Conservation (phyloP, 306 rosid species). For the Begonia peltatifolia region DNA sequence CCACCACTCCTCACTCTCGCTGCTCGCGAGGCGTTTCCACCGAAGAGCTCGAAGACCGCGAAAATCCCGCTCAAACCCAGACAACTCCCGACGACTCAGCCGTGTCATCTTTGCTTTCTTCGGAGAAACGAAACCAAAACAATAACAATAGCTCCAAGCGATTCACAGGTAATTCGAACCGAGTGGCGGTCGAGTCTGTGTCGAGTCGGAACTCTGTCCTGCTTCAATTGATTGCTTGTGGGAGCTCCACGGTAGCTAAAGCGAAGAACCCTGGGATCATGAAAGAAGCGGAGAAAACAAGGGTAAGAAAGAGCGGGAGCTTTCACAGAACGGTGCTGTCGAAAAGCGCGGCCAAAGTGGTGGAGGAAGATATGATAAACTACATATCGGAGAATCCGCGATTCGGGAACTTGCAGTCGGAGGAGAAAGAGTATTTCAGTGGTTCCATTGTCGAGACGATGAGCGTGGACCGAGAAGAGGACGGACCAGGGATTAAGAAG, state of each 20-base stretch:
- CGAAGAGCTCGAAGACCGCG: slow-evolving; percentile 32
- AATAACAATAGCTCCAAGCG: slow-evolving; percentile 8
- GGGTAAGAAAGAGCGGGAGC: slow-evolving; percentile 15
- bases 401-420: slow-evolving; percentile 50
- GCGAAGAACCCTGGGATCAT: slow-evolving; percentile 14
- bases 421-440: slow-evolving; percentile 84
- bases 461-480: slow-evolving; percentile 20
- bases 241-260: slow-evolving; percentile 40
- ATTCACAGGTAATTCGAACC: slow-evolving; percentile 10
- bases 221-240: slow-evolving; percentile 73
- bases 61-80: slow-evolving; percentile 2
- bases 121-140: slow-evolving; percentile 1
- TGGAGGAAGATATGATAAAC: slow-evolving; percentile 34
- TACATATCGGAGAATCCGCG: slow-evolving; percentile 70
- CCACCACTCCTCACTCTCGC: slow-evolving; percentile 63
- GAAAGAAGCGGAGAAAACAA: slow-evolving; percentile 11
- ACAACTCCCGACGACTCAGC: slow-evolving; percentile 1
- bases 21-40: slow-evolving; percentile 79
- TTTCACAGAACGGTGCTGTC: slow-evolving; percentile 20
- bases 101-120: neutral
- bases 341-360: slow-evolving; percentile 16
- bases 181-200: slow-evolving; percentile 3
- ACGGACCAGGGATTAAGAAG: slow-evolving; percentile 27
- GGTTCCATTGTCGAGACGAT: slow-evolving; percentile 69
- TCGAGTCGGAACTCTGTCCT: slow-evolving; percentile 46